phyloP scores from a whole-genome alignment of 2,329 filamentous ascomycete species.

The Madurella mycetomatis region DNA sequence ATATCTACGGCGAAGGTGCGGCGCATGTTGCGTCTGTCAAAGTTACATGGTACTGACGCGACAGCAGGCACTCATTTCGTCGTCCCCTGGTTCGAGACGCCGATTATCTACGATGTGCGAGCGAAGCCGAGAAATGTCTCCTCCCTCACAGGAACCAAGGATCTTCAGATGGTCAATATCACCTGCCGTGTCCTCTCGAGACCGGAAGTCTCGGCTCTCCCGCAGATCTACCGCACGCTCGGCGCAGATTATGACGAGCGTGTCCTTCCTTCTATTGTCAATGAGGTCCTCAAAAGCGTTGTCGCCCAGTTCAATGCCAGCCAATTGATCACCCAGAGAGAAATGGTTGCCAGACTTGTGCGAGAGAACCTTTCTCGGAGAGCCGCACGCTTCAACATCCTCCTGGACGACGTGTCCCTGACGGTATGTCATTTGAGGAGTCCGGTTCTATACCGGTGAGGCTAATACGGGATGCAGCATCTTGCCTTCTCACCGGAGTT shows the following conservation, averaged over 20 bases:
- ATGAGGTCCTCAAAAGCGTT: conserved; percentile 97
- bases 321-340: conserved; percentile 97
- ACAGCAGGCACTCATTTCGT: conserved; percentile 80
- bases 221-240: conserved; percentile 94
- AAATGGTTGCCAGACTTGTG: conserved; percentile 88
- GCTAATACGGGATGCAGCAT: conserved; percentile 45
- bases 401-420: conserved; percentile 93
- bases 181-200: conserved; percentile 97
- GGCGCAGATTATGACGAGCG: conserved; percentile 96
- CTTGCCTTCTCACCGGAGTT: conserved; percentile 71
- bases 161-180: conserved; percentile 99
- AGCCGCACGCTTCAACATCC: conserved; percentile 94
- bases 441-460: background rate
- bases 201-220: conserved; percentile 80
- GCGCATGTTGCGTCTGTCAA: background rate
- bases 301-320: conserved; percentile 98
- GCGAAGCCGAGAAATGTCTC: conserved; percentile 95
- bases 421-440: conserved; percentile 58
- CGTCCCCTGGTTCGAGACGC: conserved; percentile 96
- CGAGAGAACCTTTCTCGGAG: conserved; percentile 87
- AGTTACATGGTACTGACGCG: conserved; percentile 13
- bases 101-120: conserved; percentile 94
- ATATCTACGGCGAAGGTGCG: conserved; percentile 91
- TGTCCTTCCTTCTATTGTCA: conserved; percentile 94
- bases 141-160: conserved; percentile 96